Base-by-base conservation (phyloP, 179 eudicot species). In the Pouteria campechiana region DNA sequence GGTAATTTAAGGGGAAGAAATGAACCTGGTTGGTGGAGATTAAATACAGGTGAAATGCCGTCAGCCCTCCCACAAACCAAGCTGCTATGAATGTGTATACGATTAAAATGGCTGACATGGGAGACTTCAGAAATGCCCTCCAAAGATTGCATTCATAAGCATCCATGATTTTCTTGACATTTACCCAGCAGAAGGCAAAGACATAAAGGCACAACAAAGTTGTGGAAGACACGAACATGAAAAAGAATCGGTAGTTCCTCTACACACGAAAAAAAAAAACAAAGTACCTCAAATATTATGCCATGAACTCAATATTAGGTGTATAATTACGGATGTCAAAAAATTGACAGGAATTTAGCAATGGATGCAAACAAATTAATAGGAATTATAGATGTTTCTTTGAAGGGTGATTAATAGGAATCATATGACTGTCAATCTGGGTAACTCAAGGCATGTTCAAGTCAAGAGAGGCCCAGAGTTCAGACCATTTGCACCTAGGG, bases 31-130 rank as follows among this genome's bases (percentile, higher is more conserved):
- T 76, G 58, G 70, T 50, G 50, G 68, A 25, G 22, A 76, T 76
- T 52, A 76, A 79, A 37, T 68, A 76, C 21, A 76, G 60, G 55
- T 72, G 83, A 49, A 68, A 76, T 41, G 49, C 55, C 0, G 76
- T 54, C 7, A 76, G 70, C 18, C 79, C 83, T 9, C 83, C 83
- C 17, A 72, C 76, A 46, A 76, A 72, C 79, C 73, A 68, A 14
- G 69, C 52, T 24, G 63, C 43, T 41, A 76, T 17, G 44, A 76
- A 72, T 13, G 55, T 22, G 45, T 76, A 76, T 23, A 48, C 44
- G 12, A 76, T 65, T 13, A 76, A 60, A 11, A 39, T 62, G 21
- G 69, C 53, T 2, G 79, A 68, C n/a, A 76, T 70, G 21, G 79
- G 79, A 7, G 70, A 54, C 35, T 62, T 63, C 23, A 33, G 27